These are phyloP conservation scores for Pichia sp. DNA, from an alignment of 1,139 yeast species.

Conservation along the genomic window DNA sequence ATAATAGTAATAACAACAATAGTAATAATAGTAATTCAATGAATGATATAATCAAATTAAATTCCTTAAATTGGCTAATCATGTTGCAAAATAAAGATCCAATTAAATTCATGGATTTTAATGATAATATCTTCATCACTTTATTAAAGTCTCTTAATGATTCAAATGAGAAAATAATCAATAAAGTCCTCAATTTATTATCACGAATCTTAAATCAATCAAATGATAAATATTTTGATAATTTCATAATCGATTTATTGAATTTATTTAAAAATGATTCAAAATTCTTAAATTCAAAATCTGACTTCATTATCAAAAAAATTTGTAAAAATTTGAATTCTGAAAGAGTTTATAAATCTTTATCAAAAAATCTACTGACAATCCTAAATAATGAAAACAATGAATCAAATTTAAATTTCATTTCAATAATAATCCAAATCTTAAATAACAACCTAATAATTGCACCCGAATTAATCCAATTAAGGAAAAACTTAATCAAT, in stretches of 20 bases:
- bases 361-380: conserved; percentile 61
- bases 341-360: conserved; percentile 73
- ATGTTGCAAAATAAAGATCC: conserved; percentile 76
- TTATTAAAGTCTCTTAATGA: conserved; percentile 77
- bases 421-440: conserved; percentile 77
- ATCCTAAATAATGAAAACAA: conserved; percentile 26
- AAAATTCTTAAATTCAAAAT: conserved; percentile 59
- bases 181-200: conserved; percentile 67
- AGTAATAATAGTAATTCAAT: conserved; percentile 38
- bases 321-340: conserved; percentile 77
- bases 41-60: conserved; percentile 75
- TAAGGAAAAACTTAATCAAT: conserved; percentile 57
- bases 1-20: conserved; percentile 32
- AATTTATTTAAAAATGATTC: conserved; percentile 62
- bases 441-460: conserved; percentile 84
- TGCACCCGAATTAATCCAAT: conserved; percentile 67
- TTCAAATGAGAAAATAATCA: conserved; percentile 78
- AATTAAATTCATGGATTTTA: conserved; percentile 48
- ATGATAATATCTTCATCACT: conserved; percentile 68
- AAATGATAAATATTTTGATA: conserved; percentile 70
- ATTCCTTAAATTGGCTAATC: conserved; percentile 86
- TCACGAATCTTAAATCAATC: conserved; percentile 75
- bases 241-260: conserved; percentile 68
- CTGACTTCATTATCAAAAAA: conserved; percentile 80
- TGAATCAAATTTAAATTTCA: conserved; percentile 55